Evolutionary conservation across 768 basidiomycete genomes (phyloP).

Genomic region (Cantharellus anzutake): DNA sequence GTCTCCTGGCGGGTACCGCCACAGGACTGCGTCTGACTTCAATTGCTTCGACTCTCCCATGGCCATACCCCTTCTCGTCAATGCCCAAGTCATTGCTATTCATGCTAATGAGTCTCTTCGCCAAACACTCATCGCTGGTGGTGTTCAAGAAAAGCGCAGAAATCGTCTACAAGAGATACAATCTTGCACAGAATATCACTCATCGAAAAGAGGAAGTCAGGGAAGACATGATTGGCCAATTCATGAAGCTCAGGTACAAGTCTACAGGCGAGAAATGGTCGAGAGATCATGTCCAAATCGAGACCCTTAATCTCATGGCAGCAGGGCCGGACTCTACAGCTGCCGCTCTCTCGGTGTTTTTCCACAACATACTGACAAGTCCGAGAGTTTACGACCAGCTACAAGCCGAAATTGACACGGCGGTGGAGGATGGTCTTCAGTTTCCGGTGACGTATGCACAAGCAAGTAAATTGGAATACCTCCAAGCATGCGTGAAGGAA

Average conservation of each 20-base stretch:
- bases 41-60: neutral
- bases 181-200: neutral
- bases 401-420: neutral
- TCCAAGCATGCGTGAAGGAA: neutral
- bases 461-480: neutral
- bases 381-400: neutral
- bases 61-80: neutral
- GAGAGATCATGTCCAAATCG: neutral
- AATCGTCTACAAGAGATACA: neutral
- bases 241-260: neutral
- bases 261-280: neutral
- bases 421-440: neutral
- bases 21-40: neutral
- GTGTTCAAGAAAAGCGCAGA: neutral
- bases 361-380: neutral
- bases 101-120: neutral
- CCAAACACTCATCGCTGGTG: neutral
- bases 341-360: neutral
- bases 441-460: neutral
- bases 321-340: neutral
- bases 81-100: neutral
- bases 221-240: neutral
- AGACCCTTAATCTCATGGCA: neutral
- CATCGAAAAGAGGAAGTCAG: neutral
- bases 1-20: neutral